A percentile compares a stretch with the other conserved stretches of the same genome.
These are phyloP conservation scores for Wickerhamiella infanticola DNA, from an alignment of 1,139 yeast species.

Conservation along the genomic window DNA sequence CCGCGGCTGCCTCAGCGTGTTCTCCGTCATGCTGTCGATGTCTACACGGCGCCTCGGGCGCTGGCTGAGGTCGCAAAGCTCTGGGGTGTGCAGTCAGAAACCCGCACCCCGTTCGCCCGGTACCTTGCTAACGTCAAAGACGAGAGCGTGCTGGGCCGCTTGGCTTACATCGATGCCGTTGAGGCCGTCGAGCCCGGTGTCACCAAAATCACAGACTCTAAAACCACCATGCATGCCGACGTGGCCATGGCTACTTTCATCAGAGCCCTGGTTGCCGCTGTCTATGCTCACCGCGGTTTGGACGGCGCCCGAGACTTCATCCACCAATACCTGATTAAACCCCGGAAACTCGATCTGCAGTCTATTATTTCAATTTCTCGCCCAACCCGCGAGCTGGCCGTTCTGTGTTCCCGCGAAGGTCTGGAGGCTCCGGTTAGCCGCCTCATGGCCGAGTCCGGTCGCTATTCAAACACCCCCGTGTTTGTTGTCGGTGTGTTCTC, in stretches of 20 bases:
- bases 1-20: constrained; percentile 83
- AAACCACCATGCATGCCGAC: constrained; percentile 19
- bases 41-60: constrained; percentile 33
- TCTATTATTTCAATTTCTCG: constrained; percentile 65
- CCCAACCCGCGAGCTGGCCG: constrained; percentile 74
- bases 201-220: constrained; percentile 17
- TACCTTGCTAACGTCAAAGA: constrained; percentile 56
- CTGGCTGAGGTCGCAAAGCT: constrained; percentile 44
- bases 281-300: constrained; percentile 32
- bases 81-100: constrained; percentile 86
- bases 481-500: constrained; percentile 84
- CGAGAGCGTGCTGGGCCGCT: constrained; percentile 26
- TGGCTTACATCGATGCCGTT: constrained; percentile 19
- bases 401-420: constrained; percentile 65
- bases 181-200: constrained; percentile 30
- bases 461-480: constrained; percentile 69
- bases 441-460: constrained; percentile 84
- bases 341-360: constrained; percentile 60
- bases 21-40: constrained; percentile 29
- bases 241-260: constrained; percentile 36
- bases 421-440: constrained; percentile 64
- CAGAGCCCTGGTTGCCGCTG: constrained; percentile 31
- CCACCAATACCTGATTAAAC: constrained; percentile 34
- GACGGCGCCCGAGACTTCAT: constrained; percentile 29
- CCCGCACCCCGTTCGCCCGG: constrained; percentile 46